Evolutionary conservation across 352 stramenopile genomes (phyloP).

Genomic region (Phytophthora palmivora): DNA sequence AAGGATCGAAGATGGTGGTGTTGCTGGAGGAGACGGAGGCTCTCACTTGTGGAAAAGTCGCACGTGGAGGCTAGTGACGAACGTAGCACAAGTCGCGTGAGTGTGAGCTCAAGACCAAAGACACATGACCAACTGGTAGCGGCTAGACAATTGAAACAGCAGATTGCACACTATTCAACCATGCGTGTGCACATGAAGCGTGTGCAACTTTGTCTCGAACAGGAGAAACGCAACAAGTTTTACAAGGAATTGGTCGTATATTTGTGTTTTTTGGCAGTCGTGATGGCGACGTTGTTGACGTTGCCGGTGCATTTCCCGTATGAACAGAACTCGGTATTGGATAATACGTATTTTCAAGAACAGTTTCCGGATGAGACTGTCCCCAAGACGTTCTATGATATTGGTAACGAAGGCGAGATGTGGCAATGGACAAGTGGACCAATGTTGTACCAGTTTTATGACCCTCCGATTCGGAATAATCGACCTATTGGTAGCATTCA

Average conservation of each 20-base stretch:
- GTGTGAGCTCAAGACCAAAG: slow-evolving; percentile 26
- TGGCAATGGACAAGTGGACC: slow-evolving; percentile 77
- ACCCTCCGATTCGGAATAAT: slow-evolving; percentile 67
- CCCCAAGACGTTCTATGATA: slow-evolving; percentile 72
- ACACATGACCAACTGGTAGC: slow-evolving; percentile 51
- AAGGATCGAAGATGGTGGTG: slow-evolving; percentile 20
- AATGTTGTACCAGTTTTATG: slow-evolving; percentile 76
- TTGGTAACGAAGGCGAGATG: slow-evolving; percentile 70
- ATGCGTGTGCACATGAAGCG: slow-evolving; percentile 89
- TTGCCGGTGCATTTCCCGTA: slow-evolving; percentile 78
- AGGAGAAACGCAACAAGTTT: slow-evolving; percentile 87
- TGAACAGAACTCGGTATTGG: slow-evolving; percentile 71
- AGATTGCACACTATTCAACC: slow-evolving; percentile 78
- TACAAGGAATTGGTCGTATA: slow-evolving; percentile 84
- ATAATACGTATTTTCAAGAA: slow-evolving; percentile 70
- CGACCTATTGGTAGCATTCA: slow-evolving; percentile 69
- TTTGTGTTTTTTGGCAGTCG: slow-evolving; percentile 68
- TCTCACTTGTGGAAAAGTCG: slow-evolving; percentile 2
- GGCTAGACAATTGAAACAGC: slow-evolving; percentile 49
- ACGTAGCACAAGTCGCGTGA: slow-evolving; percentile 21
- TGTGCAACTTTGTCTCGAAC: slow-evolving; percentile 79
- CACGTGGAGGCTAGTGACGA: slow-evolving; percentile 26
- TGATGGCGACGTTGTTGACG: slow-evolving; percentile 70
- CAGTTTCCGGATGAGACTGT: slow-evolving; percentile 67
- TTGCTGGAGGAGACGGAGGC: slow-evolving; percentile 14